phyloP scores from a whole-genome alignment of 306 rosid genomes.

The Cicer arietinum region DNA sequence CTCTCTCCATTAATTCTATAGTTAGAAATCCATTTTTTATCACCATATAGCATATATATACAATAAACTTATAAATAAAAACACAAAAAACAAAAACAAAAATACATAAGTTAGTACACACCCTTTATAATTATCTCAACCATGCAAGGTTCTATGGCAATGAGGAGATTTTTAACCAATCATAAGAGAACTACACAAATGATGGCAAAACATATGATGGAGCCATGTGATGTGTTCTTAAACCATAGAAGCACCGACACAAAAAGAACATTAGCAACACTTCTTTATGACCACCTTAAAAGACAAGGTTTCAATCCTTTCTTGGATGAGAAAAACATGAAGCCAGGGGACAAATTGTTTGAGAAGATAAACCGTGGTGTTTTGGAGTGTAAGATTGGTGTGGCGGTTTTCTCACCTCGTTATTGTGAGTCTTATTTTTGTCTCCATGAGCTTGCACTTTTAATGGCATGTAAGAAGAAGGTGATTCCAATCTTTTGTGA shows the following conservation, averaged over 20 bases:
- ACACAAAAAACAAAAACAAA: neutral
- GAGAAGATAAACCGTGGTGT: slow-evolving; percentile 76
- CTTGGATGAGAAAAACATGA: slow-evolving; percentile 81
- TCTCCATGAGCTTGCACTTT: slow-evolving; percentile 80
- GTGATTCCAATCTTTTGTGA: slow-evolving; percentile 87
- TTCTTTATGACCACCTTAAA: slow-evolving; percentile 69
- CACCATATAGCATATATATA: neutral
- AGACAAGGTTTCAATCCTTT: slow-evolving; percentile 59
- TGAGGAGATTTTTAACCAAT: slow-evolving; percentile 35
- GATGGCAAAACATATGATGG: slow-evolving; percentile 39
- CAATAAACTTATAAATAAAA: neutral
- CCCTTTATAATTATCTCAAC: neutral
- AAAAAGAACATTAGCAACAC: slow-evolving; percentile 63
- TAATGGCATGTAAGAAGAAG: slow-evolving; percentile 70
- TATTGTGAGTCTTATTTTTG: slow-evolving; percentile 87
- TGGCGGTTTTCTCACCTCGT: slow-evolving; percentile 76
- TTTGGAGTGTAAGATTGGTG: slow-evolving; percentile 65
- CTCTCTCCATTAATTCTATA: neutral
- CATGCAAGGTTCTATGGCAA: slow-evolving; percentile 48
- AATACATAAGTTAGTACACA: neutral
- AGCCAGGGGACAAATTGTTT: slow-evolving; percentile 87
- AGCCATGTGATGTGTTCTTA: slow-evolving; percentile 75
- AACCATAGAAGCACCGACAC: slow-evolving; percentile 87
- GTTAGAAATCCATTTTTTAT: slow-evolving; percentile 9
- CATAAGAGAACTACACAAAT: slow-evolving; percentile 29